These are phyloP conservation scores for Pugionium dolabratum DNA, from an alignment of 345 rosid species.

Conservation along the genomic window DNA sequence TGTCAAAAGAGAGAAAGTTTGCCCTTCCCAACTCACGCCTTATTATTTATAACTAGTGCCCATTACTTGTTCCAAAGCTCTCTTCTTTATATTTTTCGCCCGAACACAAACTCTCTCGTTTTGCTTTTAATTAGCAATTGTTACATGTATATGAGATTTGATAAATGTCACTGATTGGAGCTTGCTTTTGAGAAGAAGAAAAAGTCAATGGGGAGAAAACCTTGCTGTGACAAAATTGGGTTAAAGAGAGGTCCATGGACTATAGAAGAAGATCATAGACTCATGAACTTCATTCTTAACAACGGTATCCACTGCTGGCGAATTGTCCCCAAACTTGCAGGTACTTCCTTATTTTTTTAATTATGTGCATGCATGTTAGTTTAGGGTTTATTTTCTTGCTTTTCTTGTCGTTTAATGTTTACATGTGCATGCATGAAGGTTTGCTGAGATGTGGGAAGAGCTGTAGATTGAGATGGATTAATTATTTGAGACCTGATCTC, in stretches of 20 bases:
- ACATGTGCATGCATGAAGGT: constrained; percentile 48
- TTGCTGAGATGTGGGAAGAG: constrained; percentile 89
- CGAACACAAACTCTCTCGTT: constrained; percentile 13
- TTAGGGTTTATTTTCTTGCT: not conserved
- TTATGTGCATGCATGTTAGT: constrained; percentile 3
- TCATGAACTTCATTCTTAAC: constrained; percentile 74
- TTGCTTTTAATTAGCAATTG: constrained; percentile 10
- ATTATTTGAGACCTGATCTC: constrained; percentile 88
- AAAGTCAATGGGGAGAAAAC: constrained; percentile 63
- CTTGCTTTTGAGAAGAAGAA: not conserved
- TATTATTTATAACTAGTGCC: constrained; percentile 38
- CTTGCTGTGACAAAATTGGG: constrained; percentile 95
- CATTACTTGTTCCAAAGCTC: constrained; percentile 36
- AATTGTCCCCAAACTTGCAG: constrained; percentile 90
- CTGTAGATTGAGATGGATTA: constrained; percentile 92
- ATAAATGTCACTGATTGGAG: constrained; percentile 8
- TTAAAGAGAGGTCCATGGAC: constrained; percentile 98
- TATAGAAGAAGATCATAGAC: constrained; percentile 92
- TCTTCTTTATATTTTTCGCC: constrained; percentile 30
- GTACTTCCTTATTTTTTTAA: constrained; percentile 37
- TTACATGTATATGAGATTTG: constrained; percentile 8
- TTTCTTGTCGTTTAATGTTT: not conserved
- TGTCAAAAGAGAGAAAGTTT: constrained; percentile 42
- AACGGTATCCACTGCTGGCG: constrained; percentile 98
- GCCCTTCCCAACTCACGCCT: constrained; percentile 36